Evolutionary conservation across 345 rosid species (phyloP).

Genomic region (Murraya koenigii): DNA sequence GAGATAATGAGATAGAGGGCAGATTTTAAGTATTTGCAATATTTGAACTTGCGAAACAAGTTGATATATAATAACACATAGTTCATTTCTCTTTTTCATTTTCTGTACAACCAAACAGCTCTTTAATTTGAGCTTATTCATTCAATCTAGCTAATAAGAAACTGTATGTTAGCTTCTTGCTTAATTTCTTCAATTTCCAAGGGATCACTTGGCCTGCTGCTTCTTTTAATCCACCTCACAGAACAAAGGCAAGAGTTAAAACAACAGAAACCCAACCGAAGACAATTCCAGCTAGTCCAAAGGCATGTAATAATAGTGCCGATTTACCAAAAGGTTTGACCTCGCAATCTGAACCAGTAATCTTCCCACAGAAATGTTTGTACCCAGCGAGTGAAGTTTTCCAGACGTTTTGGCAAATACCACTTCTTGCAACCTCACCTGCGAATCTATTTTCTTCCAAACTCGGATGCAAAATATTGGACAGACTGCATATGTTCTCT

Average conservation of each 20-base stretch:
- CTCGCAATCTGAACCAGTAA: slow-evolving; percentile 35
- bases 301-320: slow-evolving; percentile 30
- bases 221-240: slow-evolving; percentile 49
- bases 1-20: too few relatives aligned
- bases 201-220: slow-evolving; percentile 34
- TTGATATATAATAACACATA: too few relatives aligned
- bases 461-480: slow-evolving; percentile 42
- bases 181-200: slow-evolving; percentile 51
- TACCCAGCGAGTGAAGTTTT: too few relatives aligned
- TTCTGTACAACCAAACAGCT: too few relatives aligned
- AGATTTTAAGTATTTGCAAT: too few relatives aligned
- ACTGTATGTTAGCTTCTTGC: neutral
- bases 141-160: slow-evolving; percentile 27
- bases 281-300: slow-evolving; percentile 49
- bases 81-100: too few relatives aligned
- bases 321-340: slow-evolving; percentile 32
- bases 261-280: slow-evolving; percentile 38
- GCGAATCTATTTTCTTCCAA: slow-evolving; percentile 53
- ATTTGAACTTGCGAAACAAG: too few relatives aligned
- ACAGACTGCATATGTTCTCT: slow-evolving; percentile 44
- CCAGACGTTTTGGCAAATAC: slow-evolving; percentile 56
- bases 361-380: slow-evolving; percentile 51
- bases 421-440: slow-evolving; percentile 59
- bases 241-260: slow-evolving; percentile 30
- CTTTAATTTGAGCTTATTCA: too few relatives aligned